These are phyloP conservation scores for Pythium pyrilobum DNA, from an alignment of 352 stramenopile species.

Conservation along the genomic window DNA sequence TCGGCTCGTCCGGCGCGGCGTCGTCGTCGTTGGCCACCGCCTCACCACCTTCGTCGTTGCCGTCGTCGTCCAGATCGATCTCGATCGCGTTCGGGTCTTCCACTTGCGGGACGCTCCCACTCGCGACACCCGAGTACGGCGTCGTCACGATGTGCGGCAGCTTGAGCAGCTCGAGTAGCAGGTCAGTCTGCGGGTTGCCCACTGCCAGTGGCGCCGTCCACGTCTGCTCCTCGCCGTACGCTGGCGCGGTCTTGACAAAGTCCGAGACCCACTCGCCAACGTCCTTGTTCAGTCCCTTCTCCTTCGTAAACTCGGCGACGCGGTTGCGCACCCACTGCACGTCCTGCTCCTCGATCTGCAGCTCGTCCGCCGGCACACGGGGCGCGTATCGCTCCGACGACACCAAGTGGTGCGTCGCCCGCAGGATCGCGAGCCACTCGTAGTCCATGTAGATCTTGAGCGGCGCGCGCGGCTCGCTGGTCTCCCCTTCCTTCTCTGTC, in stretches of 20 bases:
- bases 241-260: constrained; percentile 74
- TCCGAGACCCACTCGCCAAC: constrained; percentile 66
- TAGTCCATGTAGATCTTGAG: constrained; percentile 90
- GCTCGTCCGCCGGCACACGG: constrained; percentile 62
- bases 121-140: constrained; percentile 53
- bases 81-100: constrained; percentile 34
- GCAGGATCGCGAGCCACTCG: constrained; percentile 93
- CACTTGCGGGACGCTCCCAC: background rate
- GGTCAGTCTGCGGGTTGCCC: constrained; percentile 96
- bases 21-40: background rate
- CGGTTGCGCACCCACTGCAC: constrained; percentile 64
- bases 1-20: background rate
- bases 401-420: constrained; percentile 88
- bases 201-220: constrained; percentile 15
- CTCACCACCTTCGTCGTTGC: background rate
- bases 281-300: constrained; percentile 47
- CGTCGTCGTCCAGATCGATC: constrained; percentile 25
- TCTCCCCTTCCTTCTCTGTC: background rate
- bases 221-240: constrained; percentile 39
- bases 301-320: constrained; percentile 37
- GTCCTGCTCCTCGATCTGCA: constrained; percentile 74
- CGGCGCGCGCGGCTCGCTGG: constrained; percentile 8
- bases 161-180: constrained; percentile 89
- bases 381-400: constrained; percentile 59
- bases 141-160: constrained; percentile 93